A percentile compares a stretch with the other conserved stretches of the same genome.
Conservation (phyloP, 23 red algal species). For the Chondrus crispus region DNA sequence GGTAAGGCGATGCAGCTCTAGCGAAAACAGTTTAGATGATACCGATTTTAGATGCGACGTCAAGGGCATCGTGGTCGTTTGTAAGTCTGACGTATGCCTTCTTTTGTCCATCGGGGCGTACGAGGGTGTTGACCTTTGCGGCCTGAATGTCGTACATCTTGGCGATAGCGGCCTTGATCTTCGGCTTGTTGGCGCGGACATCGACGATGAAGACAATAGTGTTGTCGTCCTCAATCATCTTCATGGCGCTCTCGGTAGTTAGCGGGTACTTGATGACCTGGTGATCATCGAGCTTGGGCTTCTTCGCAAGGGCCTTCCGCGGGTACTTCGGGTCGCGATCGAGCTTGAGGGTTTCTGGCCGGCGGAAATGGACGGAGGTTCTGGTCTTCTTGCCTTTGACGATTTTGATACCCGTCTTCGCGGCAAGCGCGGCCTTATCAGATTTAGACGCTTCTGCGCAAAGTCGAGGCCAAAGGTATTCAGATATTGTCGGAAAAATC, state of each 20-base stretch:
- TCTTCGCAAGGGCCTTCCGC: conserved; percentile 63
- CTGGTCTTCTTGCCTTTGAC: conserved; percentile 67
- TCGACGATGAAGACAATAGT: conserved; percentile 99
- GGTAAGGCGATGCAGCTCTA: no score
- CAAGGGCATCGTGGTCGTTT: conserved; percentile 85
- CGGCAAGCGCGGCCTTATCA: conserved; percentile 41
- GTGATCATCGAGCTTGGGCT: conserved; percentile 86
- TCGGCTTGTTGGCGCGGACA: conserved; percentile 87
- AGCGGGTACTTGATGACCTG: conserved; percentile 91
- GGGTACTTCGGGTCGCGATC: conserved; percentile 90
- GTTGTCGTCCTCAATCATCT: conserved; percentile 98
- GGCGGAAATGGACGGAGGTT: conserved; percentile 72
- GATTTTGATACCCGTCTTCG: conserved; percentile 54
- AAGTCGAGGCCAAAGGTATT: no score
- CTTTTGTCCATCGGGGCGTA: conserved; percentile 96
- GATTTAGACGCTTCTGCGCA: no score
- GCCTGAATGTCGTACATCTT: conserved; percentile 94
- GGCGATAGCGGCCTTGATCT: conserved; percentile 82
- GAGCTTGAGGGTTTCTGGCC: conserved; percentile 84
- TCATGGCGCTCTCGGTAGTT: conserved; percentile 98
- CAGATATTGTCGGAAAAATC: no score
- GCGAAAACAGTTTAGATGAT: conserved; percentile 84
- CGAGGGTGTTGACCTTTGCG: conserved; percentile 92
- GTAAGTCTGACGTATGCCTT: conserved; percentile 97
- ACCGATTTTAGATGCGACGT: conserved; percentile 94